A percentile compares a stretch with the other conserved stretches of the same genome.
phyloP scores from a whole-genome alignment of 2,329 filamentous ascomycete genomes.

The Botrytis aclada region DNA sequence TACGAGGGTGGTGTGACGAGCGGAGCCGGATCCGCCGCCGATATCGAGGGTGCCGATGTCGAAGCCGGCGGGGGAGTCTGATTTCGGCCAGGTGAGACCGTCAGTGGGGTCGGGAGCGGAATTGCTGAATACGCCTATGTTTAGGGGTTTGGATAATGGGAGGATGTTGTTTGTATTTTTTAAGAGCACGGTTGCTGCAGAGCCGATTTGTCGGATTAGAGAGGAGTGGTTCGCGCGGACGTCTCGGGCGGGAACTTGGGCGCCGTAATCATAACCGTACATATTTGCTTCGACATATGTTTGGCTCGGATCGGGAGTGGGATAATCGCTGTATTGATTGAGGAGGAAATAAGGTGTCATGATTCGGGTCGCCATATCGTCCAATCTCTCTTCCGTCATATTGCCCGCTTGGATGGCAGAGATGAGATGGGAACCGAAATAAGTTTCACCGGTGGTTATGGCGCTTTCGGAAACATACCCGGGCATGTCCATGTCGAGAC shows the following conservation, averaged over 20 bases:
- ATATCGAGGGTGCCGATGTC: slow-evolving; percentile 26
- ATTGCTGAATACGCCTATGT: slow-evolving; percentile 55
- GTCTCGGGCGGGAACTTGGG: slow-evolving; percentile 49
- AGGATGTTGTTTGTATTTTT: slow-evolving; percentile 55
- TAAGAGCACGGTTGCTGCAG: slow-evolving; percentile 59
- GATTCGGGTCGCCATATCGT: slow-evolving; percentile 58
- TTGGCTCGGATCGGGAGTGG: slow-evolving; percentile 43
- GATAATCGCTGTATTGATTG: slow-evolving; percentile 49
- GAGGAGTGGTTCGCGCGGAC: slow-evolving; percentile 53
- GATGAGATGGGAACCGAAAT: slow-evolving; percentile 35
- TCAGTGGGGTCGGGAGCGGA: slow-evolving; percentile 56
- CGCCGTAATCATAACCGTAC: slow-evolving; percentile 47
- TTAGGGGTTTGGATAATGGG: slow-evolving; percentile 54
- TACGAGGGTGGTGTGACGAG: slow-evolving; percentile 58
- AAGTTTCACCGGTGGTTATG: slow-evolving; percentile 1
- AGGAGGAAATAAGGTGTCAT: slow-evolving; percentile 56
- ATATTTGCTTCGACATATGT: slow-evolving; percentile 34
- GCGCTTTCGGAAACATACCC: not conserved
- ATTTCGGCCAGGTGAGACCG: slow-evolving; percentile 12
- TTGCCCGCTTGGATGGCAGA: slow-evolving; percentile 61
- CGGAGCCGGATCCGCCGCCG: slow-evolving; percentile 40
- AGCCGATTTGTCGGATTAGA: slow-evolving; percentile 45
- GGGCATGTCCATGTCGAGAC: slow-evolving; percentile 61
- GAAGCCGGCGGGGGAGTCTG: not conserved
- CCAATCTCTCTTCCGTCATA: slow-evolving; percentile 60